Conservation (phyloP, 495 filamentous ascomycete genomes). For the Penicillium atrosanguineum region DNA sequence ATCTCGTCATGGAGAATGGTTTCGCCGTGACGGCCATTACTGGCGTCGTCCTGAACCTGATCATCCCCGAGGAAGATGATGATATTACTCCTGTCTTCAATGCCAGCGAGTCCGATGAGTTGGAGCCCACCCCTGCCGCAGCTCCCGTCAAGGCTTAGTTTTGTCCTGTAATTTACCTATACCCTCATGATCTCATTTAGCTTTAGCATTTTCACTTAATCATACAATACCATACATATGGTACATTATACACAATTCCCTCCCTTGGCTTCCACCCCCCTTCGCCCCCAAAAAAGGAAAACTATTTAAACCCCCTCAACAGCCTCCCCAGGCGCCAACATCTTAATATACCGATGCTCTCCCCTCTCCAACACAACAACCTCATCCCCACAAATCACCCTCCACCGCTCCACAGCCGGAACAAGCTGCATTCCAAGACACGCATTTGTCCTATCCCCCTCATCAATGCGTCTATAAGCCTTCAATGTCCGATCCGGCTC, state of each 20-base stretch:
- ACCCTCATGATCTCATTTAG: background rate
- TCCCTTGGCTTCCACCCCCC: background rate
- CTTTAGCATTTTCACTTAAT: background rate
- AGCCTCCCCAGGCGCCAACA: slow-evolving; percentile 40
- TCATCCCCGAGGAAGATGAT: slow-evolving; percentile 71
- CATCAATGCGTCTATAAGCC: slow-evolving; percentile 68
- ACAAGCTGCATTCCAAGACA: slow-evolving; percentile 71
- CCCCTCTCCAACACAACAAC: slow-evolving; percentile 60
- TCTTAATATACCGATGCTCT: slow-evolving; percentile 61
- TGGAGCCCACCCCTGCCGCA: background rate
- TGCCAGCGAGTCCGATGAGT: slow-evolving; percentile 16
- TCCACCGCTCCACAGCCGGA: slow-evolving; percentile 30
- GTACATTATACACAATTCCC: background rate
- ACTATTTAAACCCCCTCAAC: slow-evolving; percentile 33
- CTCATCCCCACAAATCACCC: slow-evolving; percentile 58
- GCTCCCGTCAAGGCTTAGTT: background rate
- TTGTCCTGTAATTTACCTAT: background rate
- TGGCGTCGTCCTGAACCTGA: slow-evolving; percentile 68
- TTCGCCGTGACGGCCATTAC: slow-evolving; percentile 66
- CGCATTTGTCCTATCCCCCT: slow-evolving; percentile 63
- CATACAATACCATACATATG: background rate
- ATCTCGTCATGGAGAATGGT: slow-evolving; percentile 72
- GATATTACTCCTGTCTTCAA: slow-evolving; percentile 42
- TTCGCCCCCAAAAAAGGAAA: background rate
- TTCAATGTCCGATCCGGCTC: slow-evolving; percentile 76